Evolutionary conservation across 768 basidiomycete species (phyloP), one percentile per base, ranked within the genome.

Genomic region (Hericium erinaceus): DNA sequence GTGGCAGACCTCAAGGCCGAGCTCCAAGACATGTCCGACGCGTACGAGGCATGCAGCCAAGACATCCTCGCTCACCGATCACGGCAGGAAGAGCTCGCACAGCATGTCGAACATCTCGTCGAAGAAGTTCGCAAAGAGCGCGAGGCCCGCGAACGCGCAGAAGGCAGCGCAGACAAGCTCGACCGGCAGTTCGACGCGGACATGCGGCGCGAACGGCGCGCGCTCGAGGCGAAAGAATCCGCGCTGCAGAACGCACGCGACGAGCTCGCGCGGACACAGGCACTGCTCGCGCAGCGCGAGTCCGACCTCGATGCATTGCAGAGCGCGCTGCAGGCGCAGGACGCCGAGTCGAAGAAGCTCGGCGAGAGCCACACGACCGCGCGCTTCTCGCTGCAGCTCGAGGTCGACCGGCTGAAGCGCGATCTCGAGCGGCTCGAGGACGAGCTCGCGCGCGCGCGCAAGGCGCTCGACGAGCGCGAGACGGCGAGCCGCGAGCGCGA

Each of bases 341-440:
- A 97, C 66, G 74, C 77, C 28, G 91, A 94, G 69, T 83, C 84
- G 22, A 85, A 86, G 71, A 78, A 83, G 57, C 78, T 86, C 0
- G 95, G 95, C 20, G 92, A 95, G 72, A 83, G 85, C 12, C 88
- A 89, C 65, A 87, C 87, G 0, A 86, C 84, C 2, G 87, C 92
- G 22, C 78, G 84, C 48, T 91, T 92, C 74, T 89, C 89, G 0
- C 73, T 98, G 37, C 91, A 97, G 68, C 80, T 98, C 18, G 95
- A 99, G 69, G 77, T 89, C 1, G 95, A 98, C 61, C 75, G 92
- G 2, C 72, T 94, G 52, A 86, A 86, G 68, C 80, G 94, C 28
- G 95, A 99, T 66, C 65, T 97, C 41, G 84, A 86, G 61, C 75
- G 89, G 3, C 75, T 87, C 1, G 89, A 95, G 64, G 84, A 87